A percentile compares a stretch with the other conserved stretches of the same genome.
These are phyloP conservation scores for Aureobasidium pullulans DNA, from an alignment of 2,329 filamentous ascomycete species.

Conservation along the genomic window DNA sequence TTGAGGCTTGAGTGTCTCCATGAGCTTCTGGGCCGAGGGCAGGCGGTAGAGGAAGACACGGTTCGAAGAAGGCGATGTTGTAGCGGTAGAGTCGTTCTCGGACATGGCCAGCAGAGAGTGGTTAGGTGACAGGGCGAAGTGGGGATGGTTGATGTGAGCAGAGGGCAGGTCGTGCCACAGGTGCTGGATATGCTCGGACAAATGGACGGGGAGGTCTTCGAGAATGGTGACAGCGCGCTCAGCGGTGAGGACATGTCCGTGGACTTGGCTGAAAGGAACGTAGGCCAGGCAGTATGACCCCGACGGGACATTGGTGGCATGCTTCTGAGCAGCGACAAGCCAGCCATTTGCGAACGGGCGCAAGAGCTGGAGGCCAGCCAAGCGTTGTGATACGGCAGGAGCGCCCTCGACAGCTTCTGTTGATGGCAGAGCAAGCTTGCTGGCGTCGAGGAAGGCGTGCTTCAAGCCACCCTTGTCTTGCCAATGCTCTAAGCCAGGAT, in stretches of 20 bases:
- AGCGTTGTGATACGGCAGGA: neutral
- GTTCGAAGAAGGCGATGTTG: conserved; percentile 24
- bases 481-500: conserved; percentile 24
- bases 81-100: conserved; percentile 17
- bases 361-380: conserved; percentile 25
- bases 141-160: conserved; percentile 26
- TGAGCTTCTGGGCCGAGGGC: conserved; percentile 19
- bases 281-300: conserved; percentile 23
- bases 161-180: conserved; percentile 27
- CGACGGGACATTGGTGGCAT: conserved; percentile 22
- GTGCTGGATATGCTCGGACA: conserved; percentile 20
- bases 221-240: conserved; percentile 22
- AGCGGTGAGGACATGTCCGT: conserved; percentile 15
- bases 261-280: conserved; percentile 19
- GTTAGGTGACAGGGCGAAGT: conserved; percentile 20
- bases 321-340: conserved; percentile 25
- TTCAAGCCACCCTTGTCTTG: conserved; percentile 25
- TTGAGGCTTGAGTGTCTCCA: conserved; percentile 13
- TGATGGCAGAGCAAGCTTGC: neutral
- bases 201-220: conserved; percentile 23
- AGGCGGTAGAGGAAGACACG: conserved; percentile 26
- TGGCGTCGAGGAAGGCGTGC: conserved; percentile 26
- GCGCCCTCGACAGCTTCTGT: neutral
- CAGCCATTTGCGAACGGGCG: conserved; percentile 22
- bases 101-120: conserved; percentile 23